Evolutionary conservation across 495 filamentous ascomycete species (phyloP), one percentile per base, ranked within the genome.

Genomic region (Penicillium longicatenatum): DNA sequence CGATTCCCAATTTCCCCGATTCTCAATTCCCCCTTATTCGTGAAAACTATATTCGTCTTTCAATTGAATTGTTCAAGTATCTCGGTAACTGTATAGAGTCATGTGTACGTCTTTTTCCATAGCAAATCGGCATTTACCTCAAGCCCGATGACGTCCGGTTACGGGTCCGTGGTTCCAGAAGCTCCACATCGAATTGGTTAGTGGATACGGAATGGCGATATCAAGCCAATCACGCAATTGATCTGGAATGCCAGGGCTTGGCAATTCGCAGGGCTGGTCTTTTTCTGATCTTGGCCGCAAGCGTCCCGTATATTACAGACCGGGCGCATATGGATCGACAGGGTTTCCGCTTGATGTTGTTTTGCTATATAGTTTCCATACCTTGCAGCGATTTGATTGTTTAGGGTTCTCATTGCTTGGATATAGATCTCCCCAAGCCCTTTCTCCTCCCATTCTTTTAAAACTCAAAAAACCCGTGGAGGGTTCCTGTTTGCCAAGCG

Each of bases 231-330:
- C 42, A 45, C 2, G 9, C 2, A 1, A 22, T 7, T 0, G 19
- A 24, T 45, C 19, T 24, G 12, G 44, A 14, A 17, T 33, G 26
- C 21, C 16, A 0, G 19, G 47, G n/a, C 65, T 68, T 65, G 65
- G 65, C 65, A 26, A 26, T 24, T 58, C 33, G 35, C 61, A 67
- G 61, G 64, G 64, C 64, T 64, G 52, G 35, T 21, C 42, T 24
- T 55, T 55, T 47, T 30, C 45, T 37, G 50, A 46, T 48, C 57
- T 47, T 58, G 57, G 55, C 64, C 55, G 52, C 50, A 55, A 54
- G n/a, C 48, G 59, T 54, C 55, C 48, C 5, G 50, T 53, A 42
- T 26, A 26, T 29, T 48, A n/a, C 45, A 48, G 22, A 29, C 42
- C 42, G 42, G 42, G 42, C 19, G 41, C 41, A 43, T 22, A 45